These are phyloP conservation scores for Hysterangium stoloniferum DNA, from an alignment of 768 basidiomycete genomes.

Conservation along the genomic window DNA sequence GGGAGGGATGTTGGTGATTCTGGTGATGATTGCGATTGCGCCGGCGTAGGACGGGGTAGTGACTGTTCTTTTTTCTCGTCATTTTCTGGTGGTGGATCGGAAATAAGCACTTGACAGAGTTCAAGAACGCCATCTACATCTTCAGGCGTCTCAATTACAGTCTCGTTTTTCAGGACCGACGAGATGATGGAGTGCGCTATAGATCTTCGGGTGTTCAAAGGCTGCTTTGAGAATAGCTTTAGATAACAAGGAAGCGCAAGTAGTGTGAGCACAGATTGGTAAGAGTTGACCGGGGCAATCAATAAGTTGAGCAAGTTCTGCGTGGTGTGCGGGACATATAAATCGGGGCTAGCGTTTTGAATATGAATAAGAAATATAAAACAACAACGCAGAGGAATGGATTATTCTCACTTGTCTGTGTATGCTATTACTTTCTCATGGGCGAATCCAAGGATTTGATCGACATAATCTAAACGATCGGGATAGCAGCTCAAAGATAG, in stretches of 20 bases:
- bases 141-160: conserved; percentile 85
- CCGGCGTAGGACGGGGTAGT: conserved; percentile 22
- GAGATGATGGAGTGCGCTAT: conserved; percentile 94
- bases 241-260: conserved; percentile 90
- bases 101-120: conserved; percentile 85
- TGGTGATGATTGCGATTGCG: conserved; percentile 34
- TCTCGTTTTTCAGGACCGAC: conserved; percentile 94
- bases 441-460: conserved; percentile 89
- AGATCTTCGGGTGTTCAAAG: conserved; percentile 83
- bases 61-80: conserved; percentile 47
- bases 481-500: conserved; percentile 96
- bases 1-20: too few relatives aligned
- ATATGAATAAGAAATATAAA: conserved; percentile 9
- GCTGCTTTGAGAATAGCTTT: conserved; percentile 74
- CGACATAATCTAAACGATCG: conserved; percentile 93
- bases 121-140: conserved; percentile 93
- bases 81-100: conserved; percentile 45
- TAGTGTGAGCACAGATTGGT: conserved; percentile 93
- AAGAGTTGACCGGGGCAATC: conserved; percentile 91
- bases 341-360: conserved; percentile 55
- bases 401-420: conserved; percentile 53
- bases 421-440: conserved; percentile 81
- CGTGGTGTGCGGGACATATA: conserved; percentile 82
- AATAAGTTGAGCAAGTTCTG: conserved; percentile 87
- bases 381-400: neutral